These are phyloP conservation scores for Trichoderma pleuroti DNA, from an alignment of 2,329 filamentous ascomycete species.

Conservation along the genomic window DNA sequence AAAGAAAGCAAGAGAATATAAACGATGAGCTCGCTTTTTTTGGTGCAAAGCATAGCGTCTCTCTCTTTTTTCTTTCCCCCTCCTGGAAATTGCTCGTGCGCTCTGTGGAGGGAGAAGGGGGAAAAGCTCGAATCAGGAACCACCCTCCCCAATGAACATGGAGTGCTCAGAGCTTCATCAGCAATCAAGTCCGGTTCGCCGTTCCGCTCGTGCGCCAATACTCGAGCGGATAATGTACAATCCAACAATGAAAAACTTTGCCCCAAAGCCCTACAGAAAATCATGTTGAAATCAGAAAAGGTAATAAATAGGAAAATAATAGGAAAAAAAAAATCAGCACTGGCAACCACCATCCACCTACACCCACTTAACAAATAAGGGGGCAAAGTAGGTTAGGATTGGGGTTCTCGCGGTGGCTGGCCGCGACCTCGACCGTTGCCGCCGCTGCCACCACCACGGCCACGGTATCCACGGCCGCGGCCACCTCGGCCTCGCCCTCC, in stretches of 20 bases:
- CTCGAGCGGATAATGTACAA: constrained; percentile 42
- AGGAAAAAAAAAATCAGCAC: constrained; percentile 17
- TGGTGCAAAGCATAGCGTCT: constrained; percentile 13
- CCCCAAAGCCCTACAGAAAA: constrained; percentile 29
- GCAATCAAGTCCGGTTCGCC: constrained; percentile 34
- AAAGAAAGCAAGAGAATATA: constrained; percentile 22
- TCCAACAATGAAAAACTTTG: constrained; percentile 35
- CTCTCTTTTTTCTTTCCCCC: constrained; percentile 5
- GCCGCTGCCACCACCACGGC: constrained; percentile 33
- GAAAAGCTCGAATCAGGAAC: constrained; percentile 12
- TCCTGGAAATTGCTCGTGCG: constrained; percentile 23
- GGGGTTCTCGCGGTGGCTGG: constrained; percentile 32
- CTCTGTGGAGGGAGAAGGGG: constrained; percentile 15
- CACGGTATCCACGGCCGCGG: constrained; percentile 39
- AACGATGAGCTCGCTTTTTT: constrained; percentile 20
- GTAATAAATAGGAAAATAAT: neutral
- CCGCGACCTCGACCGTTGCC: constrained; percentile 36
- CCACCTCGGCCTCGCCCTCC: constrained; percentile 38
- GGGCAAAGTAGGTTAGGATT: constrained; percentile 30
- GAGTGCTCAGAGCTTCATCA: constrained; percentile 29
- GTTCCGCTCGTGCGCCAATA: constrained; percentile 37
- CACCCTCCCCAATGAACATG: constrained; percentile 20
- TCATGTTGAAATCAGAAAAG: constrained; percentile 27
- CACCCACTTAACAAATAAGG: constrained; percentile 23
- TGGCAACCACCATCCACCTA: constrained; percentile 25